Conservation (phyloP, 192 early-diverging fungal species). For the Rhizophagus clarus region DNA sequence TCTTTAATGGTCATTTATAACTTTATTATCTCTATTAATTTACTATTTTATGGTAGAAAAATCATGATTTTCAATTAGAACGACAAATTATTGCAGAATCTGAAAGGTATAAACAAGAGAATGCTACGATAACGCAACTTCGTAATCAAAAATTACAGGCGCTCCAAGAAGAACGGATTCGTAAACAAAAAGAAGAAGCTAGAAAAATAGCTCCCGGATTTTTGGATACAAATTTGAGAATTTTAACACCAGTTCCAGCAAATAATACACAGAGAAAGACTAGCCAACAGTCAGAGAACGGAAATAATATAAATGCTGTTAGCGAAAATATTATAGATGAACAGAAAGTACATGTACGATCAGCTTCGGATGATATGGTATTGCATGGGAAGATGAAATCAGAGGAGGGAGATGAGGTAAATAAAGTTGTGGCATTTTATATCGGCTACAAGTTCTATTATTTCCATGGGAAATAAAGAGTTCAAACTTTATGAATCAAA, state of each 20-base stretch:
- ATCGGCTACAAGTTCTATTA: background rate
- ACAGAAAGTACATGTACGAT: background rate
- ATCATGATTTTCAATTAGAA: conserved; percentile 60
- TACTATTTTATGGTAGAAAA: conserved; percentile 29
- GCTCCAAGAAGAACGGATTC: conserved; percentile 46
- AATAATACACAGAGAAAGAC: conserved; percentile 23
- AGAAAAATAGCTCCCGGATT: conserved; percentile 69
- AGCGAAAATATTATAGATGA: background rate
- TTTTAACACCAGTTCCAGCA: conserved; percentile 50
- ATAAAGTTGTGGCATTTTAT: background rate
- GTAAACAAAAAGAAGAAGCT: conserved; percentile 56
- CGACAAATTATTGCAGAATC: conserved; percentile 49
- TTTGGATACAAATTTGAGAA: conserved; percentile 59
- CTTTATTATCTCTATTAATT: no score
- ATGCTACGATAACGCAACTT: conserved; percentile 37
- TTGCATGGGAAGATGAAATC: conserved; percentile 1
- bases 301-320: background rate
- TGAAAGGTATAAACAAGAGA: conserved; percentile 39
- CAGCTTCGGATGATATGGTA: conserved; percentile 16
- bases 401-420: conserved; percentile 11
- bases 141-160: conserved; percentile 38
- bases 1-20: no score
- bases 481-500: no score
- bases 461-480: no score
- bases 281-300: conserved; percentile 4